Percentiles rank a stretch among this genome's conserved stretches.
These are phyloP conservation scores for Vanderwaltozyma polyspora DNA, from an alignment of 805 yeast genomes.

Conservation along the genomic window DNA sequence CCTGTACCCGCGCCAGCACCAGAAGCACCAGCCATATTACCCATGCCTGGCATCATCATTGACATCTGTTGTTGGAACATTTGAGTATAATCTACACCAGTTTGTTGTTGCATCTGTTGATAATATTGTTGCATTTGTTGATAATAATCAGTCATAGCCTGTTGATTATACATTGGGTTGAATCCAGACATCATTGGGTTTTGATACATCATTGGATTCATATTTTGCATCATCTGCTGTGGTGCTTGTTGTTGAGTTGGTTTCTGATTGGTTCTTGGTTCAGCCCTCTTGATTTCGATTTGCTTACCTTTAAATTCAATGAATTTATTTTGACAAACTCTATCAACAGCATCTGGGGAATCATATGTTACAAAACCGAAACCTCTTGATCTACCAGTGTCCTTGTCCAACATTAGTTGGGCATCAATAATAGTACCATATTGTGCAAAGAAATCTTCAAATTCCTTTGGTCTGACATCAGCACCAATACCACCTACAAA, in stretches of 20 bases:
- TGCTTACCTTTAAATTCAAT: constrained; percentile 76
- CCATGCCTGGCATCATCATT: constrained; percentile 23
- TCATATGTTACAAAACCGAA: constrained; percentile 95
- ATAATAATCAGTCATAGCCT: constrained; percentile 54
- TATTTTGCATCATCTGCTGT: constrained; percentile 12
- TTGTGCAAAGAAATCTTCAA: constrained; percentile 72
- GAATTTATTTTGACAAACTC: constrained; percentile 71
- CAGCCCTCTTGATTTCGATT: constrained; percentile 77
- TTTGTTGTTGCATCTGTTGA: constrained; percentile 26
- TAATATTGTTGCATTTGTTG: constrained; percentile 47
- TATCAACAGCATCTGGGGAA: constrained; percentile 86
- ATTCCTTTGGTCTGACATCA: constrained; percentile 84
- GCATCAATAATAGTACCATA: constrained; percentile 92
- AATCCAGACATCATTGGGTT: constrained; percentile 28
- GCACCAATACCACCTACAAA: constrained; percentile 96
- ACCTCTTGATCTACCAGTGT: constrained; percentile 93
- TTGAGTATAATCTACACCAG: constrained; percentile 24
- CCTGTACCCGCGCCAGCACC: constrained; percentile 1
- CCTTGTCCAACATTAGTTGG: constrained; percentile 93
- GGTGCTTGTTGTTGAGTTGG: constrained; percentile 12
- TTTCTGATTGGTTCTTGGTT: constrained; percentile 62
- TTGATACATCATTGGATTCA: constrained; percentile 23
- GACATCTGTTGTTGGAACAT: constrained; percentile 26
- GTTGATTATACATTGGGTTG: constrained; percentile 32
- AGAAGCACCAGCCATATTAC: constrained; percentile 2